Percentiles rank a stretch among this genome's conserved stretches.
Conservation (phyloP, 257 asterid genomes). For the Ligustrum vulgare region DNA sequence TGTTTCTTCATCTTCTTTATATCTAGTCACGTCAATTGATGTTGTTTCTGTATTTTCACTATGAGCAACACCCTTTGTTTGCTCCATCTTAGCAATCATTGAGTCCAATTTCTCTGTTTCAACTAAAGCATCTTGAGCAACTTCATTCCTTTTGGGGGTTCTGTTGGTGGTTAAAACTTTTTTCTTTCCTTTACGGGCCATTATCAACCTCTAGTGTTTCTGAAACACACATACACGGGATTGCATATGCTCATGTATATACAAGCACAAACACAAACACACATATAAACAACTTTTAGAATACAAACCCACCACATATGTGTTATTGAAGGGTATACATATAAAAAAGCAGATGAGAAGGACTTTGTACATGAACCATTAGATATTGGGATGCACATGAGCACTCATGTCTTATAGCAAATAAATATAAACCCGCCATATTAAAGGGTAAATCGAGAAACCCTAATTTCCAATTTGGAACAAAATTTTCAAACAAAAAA, state of each 20-base stretch:
- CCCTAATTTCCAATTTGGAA: background rate
- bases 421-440: background rate
- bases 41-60: constrained; percentile 21
- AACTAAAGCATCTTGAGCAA: constrained; percentile 31
- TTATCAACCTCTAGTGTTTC: constrained; percentile 27
- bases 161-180: constrained; percentile 19
- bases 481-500: background rate
- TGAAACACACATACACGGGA: constrained; percentile 3
- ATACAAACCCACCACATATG: too few relatives aligned
- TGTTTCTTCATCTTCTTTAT: constrained; percentile 16
- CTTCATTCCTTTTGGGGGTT: constrained; percentile 24
- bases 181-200: constrained; percentile 35
- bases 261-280: background rate
- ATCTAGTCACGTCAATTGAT: constrained; percentile 14
- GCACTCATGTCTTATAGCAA: background rate
- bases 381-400: background rate
- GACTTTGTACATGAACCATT: background rate
- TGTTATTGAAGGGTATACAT: too few relatives aligned
- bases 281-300: background rate
- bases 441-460: background rate
- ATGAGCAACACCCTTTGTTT: constrained; percentile 23
- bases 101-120: constrained; percentile 24
- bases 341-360: too few relatives aligned
- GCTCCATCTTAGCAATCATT: constrained; percentile 16
- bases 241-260: background rate